These are phyloP conservation scores for Lasiosphaeriaceae sp. DNA, from an alignment of 495 filamentous ascomycete genomes.

Conservation along the genomic window DNA sequence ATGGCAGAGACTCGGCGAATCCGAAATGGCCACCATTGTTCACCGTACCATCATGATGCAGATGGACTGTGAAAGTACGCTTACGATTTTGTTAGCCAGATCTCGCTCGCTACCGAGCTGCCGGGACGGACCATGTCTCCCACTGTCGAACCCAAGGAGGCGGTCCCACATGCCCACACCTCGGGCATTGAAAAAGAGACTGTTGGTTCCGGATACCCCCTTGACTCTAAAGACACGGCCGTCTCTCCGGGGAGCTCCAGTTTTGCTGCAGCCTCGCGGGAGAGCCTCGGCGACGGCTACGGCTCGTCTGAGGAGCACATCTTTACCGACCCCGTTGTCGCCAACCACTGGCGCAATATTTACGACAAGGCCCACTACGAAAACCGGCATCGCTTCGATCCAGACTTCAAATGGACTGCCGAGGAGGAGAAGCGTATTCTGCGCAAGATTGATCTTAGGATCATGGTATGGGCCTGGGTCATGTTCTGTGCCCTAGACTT, in stretches of 20 bases:
- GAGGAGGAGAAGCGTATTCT: slow-evolving; percentile 47
- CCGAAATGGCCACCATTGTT: neutral
- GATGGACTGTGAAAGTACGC: neutral
- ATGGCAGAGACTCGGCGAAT: too few relatives aligned
- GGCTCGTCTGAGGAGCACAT: slow-evolving; percentile 32
- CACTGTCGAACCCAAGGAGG: slow-evolving; percentile 1
- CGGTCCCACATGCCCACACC: neutral
- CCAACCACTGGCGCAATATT: slow-evolving; percentile 22
- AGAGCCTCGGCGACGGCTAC: slow-evolving; percentile 20
- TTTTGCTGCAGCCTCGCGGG: slow-evolving; percentile 8
- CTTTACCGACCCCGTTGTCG: slow-evolving; percentile 25
- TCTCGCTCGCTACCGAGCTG: slow-evolving; percentile 9
- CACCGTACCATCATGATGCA: neutral
- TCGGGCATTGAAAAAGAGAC: neutral
- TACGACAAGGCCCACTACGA: slow-evolving; percentile 43
- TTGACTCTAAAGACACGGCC: neutral
- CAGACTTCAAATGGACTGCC: slow-evolving; percentile 42
- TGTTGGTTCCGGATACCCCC: too few relatives aligned
- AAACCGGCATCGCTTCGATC: slow-evolving; percentile 56
- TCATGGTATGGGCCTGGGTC: slow-evolving; percentile 58
- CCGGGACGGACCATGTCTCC: neutral
- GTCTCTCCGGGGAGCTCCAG: neutral
- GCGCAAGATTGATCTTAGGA: slow-evolving; percentile 38
- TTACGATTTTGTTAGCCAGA: neutral
- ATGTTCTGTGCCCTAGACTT: slow-evolving; percentile 79